Conservation (phyloP, 179 eudicot genomes). For the Silene noctiflora region DNA sequence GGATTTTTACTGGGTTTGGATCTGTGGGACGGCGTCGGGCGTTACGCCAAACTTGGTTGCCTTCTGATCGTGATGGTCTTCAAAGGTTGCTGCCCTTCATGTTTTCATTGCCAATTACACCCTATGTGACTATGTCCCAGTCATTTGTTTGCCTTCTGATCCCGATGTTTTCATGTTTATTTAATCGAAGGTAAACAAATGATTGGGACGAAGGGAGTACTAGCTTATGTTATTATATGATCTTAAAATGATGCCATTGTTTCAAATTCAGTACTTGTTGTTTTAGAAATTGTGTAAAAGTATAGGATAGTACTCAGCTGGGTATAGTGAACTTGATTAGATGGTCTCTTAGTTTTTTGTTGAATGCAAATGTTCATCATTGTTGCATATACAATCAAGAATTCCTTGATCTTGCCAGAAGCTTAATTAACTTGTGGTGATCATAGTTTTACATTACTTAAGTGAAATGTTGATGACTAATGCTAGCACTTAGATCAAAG, state of each 20-base stretch:
- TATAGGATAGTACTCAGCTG: background rate
- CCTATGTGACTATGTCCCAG: too few relatives aligned
- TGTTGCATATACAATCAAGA: background rate
- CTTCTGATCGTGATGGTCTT: slow-evolving; percentile 70
- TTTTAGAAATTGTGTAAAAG: too few relatives aligned
- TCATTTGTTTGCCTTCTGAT: too few relatives aligned
- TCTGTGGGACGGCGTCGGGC: slow-evolving; percentile 60
- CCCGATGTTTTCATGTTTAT: background rate
- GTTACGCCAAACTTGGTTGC: slow-evolving; percentile 81
- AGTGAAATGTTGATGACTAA: background rate
- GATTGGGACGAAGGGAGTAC: too few relatives aligned
- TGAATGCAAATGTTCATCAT: background rate
- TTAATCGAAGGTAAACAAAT: too few relatives aligned
- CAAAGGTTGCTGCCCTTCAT: slow-evolving; percentile 39
- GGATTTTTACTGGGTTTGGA: slow-evolving; percentile 84
- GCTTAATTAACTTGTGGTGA: background rate
- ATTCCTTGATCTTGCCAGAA: background rate
- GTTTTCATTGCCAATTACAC: too few relatives aligned
- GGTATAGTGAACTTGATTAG: background rate
- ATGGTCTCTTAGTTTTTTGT: background rate
- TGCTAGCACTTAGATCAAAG: background rate
- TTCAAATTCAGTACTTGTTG: too few relatives aligned
- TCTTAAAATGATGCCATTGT: too few relatives aligned
- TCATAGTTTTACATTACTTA: background rate
- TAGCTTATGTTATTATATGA: too few relatives aligned